Percentiles rank a stretch among this genome's conserved stretches.
These are phyloP conservation scores for Solanum neorickii DNA, from an alignment of 257 asterid genomes.

Conservation along the genomic window DNA sequence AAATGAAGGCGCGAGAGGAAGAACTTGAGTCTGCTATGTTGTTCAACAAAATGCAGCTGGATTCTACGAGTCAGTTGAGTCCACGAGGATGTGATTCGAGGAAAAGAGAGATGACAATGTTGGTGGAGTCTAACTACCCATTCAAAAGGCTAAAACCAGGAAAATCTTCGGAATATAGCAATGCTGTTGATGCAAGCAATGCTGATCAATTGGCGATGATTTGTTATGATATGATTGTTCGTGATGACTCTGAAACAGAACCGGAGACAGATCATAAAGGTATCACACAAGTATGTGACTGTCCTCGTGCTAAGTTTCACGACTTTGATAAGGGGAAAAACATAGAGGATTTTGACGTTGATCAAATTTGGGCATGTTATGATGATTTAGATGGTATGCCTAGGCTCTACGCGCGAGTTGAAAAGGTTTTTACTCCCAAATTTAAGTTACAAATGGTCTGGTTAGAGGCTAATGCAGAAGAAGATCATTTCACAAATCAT, in stretches of 20 bases:
- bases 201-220: not conserved
- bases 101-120: not conserved
- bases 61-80: not conserved
- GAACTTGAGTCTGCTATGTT: not conserved
- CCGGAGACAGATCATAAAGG: not conserved
- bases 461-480: conserved; percentile 51
- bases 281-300: not conserved
- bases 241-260: conserved; percentile 22
- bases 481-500: conserved; percentile 11
- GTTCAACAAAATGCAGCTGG: not conserved
- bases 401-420: conserved; percentile 56
- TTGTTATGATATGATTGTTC: conserved; percentile 10
- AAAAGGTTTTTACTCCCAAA: conserved; percentile 21
- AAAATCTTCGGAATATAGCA: conserved; percentile 9
- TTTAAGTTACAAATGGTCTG: conserved; percentile 40
- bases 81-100: not conserved
- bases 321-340: conserved; percentile 48
- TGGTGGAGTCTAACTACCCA: not conserved
- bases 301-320: conserved; percentile 57
- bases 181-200: not conserved
- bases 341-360: conserved; percentile 23
- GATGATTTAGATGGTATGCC: conserved; percentile 63
- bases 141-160: conserved; percentile 18
- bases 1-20: not conserved
- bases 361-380: conserved; percentile 77